Evolutionary conservation across 257 asterid genomes (phyloP), one percentile per base, ranked within the genome.

Genomic region (Solanum rostratum): DNA sequence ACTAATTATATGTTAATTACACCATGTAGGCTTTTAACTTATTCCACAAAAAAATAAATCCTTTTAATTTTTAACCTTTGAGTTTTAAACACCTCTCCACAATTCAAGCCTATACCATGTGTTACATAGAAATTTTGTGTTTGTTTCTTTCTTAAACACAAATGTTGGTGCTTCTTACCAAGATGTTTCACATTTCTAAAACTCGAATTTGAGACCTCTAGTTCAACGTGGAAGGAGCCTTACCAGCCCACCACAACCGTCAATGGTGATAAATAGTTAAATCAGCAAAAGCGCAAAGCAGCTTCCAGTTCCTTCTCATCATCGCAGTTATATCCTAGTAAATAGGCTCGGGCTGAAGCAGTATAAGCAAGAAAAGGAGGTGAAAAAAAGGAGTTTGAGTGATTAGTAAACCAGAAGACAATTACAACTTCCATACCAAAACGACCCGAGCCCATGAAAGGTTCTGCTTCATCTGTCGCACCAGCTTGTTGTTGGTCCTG

Each of bases 381-480:
- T 68, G 39, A 33, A 46, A 81, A 46, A 33, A 49, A 69, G 65
- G 39, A 63, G 29, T 33, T 68, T 86, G 41, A 24, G 24, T 43
- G 20, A 29, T 62, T 18, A n/a, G 20, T 30, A 3, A 53, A 41
- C 0, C 20, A 27, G 7, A 37, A 12, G 59, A 27, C 43, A 30
- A 20, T 83, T 80, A 70, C 33, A 65, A 79, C 13, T 59, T 69
- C 45, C 87, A 2, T 91, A 97, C 99, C 98, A 86, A 94, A 93
- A 86, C 98, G 97, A 0, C 98, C 99, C 76, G 98, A 93, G 84
- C 98, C 99, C 98, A 92, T 93, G 71, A 97, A 95, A 68, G 98
- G 98, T 90, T 95, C 99, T 5, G 96, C 97, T 87, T 95, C 98
- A 88, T 95, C 99, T 4, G 91, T 70, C 68, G 55, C 93, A 76